Evolutionary conservation across 2,329 filamentous ascomycete genomes (phyloP).

Genomic region (Colletotrichum sidae): DNA sequence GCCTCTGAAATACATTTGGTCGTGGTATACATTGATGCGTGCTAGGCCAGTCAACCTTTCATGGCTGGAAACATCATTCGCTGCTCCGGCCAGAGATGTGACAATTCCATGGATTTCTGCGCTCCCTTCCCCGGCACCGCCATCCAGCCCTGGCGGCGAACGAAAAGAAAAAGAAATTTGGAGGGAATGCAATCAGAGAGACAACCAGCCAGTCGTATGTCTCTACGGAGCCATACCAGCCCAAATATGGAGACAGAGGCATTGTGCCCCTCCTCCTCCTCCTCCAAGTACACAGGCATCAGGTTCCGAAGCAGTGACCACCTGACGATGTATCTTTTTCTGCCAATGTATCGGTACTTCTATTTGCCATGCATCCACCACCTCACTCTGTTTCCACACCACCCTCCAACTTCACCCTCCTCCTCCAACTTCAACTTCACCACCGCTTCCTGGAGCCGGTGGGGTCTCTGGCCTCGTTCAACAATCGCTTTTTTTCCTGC

Average conservation of each 20-base stretch:
- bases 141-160: constrained; percentile 3
- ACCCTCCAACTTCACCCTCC: constrained; percentile 10
- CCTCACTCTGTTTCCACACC: not conserved
- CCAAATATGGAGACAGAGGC: too few species aligned
- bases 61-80: too few species aligned
- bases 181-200: not conserved
- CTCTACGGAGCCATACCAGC: constrained; percentile 5
- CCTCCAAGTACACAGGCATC: too few species aligned
- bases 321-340: constrained; percentile 9
- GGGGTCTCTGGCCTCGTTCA: constrained; percentile 38
- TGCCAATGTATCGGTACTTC: constrained; percentile 18
- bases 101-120: not conserved
- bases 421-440: constrained; percentile 17
- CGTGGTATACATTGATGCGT: constrained; percentile 21
- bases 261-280: too few species aligned
- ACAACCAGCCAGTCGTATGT: constrained; percentile 31
- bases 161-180: constrained; percentile 1
- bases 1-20: constrained; percentile 2
- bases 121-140: constrained; percentile 1
- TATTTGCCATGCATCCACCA: not conserved
- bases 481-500: constrained; percentile 38
- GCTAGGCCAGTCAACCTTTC: constrained; percentile 16
- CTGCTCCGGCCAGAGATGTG: too few species aligned
- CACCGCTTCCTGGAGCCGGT: constrained; percentile 36
- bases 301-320: too few species aligned